Evolutionary conservation across 139 green algal genomes (phyloP), one percentile per base, ranked within the genome.

Genomic region (Pleodorina starrii): DNA sequence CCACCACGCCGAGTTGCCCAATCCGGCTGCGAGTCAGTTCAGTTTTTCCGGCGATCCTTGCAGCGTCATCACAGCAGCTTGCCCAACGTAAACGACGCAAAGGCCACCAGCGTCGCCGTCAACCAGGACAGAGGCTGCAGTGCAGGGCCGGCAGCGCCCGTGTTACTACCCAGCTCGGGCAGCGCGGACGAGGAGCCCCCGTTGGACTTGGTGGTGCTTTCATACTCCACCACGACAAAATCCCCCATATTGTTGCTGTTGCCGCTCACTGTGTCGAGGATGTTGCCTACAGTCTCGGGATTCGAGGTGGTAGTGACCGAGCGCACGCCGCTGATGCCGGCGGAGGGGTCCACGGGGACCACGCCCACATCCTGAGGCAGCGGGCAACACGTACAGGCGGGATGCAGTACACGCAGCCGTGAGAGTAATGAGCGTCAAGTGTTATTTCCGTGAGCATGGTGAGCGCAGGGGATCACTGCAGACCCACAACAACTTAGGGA

Each of bases 161-260:
- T 10, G 40, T 5, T 23, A 21, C 17, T 36, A 59, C 23, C 29
- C 1, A 80, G 9, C 23, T 76, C 35, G 10, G 72, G 72, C 42
- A 54, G 32, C 1, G 44, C 43, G 10, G 72, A 57, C 35, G 40
- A 57, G 11, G 40, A 14, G 16, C 72, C 72, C 23, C 40, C 57
- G 40, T 12, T 80, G 38, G 35, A 12, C 11, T 16, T 43, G 72
- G 40, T 23, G 11, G 17, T 54, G 72, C 40, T 83, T 14, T 71
- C 54, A 59, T 86, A 86, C 38, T 86, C 57, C 23, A 86, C 19
- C 2, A 86, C 80, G 7, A 86, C 59, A 44, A 86, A 86, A n/a
- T 86, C 80, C 6, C 80, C 80, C 27, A 76, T 2, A 38, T n/a
- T 2, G 43, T 60, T 76, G 59, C 59, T 77, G 38, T 76, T n/a